phyloP scores from a whole-genome alignment of 495 filamentous ascomycete genomes.

The Penicillium desertorum region DNA sequence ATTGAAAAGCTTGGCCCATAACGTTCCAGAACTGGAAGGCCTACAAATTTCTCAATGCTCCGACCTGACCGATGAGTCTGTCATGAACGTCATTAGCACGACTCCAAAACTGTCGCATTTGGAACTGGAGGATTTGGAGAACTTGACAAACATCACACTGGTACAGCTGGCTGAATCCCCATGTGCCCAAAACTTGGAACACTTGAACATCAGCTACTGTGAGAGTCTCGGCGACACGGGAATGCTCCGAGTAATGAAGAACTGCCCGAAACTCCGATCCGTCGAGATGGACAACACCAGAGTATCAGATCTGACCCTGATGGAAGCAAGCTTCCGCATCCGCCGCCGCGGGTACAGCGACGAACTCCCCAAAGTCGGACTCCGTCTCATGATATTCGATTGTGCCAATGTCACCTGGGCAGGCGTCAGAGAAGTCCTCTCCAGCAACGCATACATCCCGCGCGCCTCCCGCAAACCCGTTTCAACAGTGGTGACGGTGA shows the following conservation, averaged over 20 bases:
- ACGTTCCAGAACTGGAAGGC: constrained; percentile 78
- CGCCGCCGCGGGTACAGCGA: constrained; percentile 60
- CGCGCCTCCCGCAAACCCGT: constrained; percentile 33
- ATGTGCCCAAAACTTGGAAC: constrained; percentile 66
- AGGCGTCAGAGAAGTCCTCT: constrained; percentile 82
- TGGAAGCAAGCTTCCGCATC: constrained; percentile 78
- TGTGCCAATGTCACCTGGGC: constrained; percentile 90
- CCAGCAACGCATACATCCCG: constrained; percentile 70
- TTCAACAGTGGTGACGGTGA: constrained; percentile 29
- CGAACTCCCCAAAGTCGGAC: constrained; percentile 56
- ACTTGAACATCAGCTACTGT: constrained; percentile 87
- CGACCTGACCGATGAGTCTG: constrained; percentile 67
- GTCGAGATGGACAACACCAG: constrained; percentile 94
- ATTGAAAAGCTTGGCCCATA: constrained; percentile 63
- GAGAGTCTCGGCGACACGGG: constrained; percentile 81
- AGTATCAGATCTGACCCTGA: constrained; percentile 80
- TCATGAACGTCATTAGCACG: constrained; percentile 71
- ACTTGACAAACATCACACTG: constrained; percentile 72
- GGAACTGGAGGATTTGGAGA: constrained; percentile 81
- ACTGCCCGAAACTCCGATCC: constrained; percentile 63
- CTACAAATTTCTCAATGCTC: constrained; percentile 75
- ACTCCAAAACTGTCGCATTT: constrained; percentile 77
- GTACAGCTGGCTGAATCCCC: constrained; percentile 71
- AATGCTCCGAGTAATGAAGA: constrained; percentile 78
- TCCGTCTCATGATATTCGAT: constrained; percentile 85